Evolutionary conservation across 352 stramenopile genomes (phyloP).

Genomic region (Blastocystis sp.): DNA sequence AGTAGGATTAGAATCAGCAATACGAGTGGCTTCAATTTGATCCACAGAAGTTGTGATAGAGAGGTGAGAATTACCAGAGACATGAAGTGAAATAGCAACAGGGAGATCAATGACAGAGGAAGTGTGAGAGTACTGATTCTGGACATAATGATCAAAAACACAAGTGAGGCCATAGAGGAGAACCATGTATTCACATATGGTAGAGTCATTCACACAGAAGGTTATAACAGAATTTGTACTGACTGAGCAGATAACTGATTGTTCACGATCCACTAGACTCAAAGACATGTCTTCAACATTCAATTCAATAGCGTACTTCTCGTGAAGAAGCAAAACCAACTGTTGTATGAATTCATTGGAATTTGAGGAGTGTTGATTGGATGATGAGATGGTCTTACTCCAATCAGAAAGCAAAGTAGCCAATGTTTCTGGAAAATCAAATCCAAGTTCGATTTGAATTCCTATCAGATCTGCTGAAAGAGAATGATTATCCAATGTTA

Average conservation of each 20-base stretch:
- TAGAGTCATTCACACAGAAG: not conserved
- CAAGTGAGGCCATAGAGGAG: not conserved
- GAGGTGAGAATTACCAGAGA: not conserved
- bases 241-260: not conserved
- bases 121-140: not conserved
- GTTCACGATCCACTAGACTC: not conserved
- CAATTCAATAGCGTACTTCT: not conserved
- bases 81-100: not conserved
- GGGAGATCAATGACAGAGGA: not conserved
- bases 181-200: not conserved
- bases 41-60: not conserved
- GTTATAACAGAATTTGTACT: not conserved
- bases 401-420: not conserved
- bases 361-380: not conserved
- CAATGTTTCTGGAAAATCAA: not conserved
- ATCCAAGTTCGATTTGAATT: not conserved
- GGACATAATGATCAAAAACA: not conserved
- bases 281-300: not conserved
- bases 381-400: not conserved
- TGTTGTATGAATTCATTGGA: not conserved
- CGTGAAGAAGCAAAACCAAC: not conserved
- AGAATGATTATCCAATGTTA: not conserved
- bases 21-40: not conserved
- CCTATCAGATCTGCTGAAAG: not conserved
- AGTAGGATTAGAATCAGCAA: conserved; percentile 1